Base-by-base conservation (phyloP, 2,329 filamentous ascomycete species). In the Alternaria tenuissima region DNA sequence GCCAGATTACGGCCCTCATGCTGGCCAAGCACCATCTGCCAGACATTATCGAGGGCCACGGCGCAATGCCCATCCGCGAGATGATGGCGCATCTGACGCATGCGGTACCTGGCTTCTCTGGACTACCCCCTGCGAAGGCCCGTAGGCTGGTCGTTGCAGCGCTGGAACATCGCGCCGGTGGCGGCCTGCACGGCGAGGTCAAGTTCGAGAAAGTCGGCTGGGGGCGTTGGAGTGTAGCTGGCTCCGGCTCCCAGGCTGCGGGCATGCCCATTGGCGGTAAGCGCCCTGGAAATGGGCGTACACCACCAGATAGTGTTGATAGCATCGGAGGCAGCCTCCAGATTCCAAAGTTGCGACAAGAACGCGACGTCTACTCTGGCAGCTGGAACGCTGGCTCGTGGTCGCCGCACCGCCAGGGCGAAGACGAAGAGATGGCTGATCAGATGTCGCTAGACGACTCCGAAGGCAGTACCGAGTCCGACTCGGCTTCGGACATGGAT, bases 131-230 rank as follows among this genome's bases (percentile, higher is more conserved):
- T 55, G 90, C 92, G 60, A 97, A 97, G 83, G 94, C 95, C 44
- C 88, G 95, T 71, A 88, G 94, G 78, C 83, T 98, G 60, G 93
- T 98, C 5, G 94, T 97, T n/a, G 91, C 90, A 60, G 94, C 94
- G 61, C 82, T 98, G 67, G 94, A 98, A 81, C 91, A 91, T 70
- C 90, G 91, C 70, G 83, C 83, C n/a, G 84, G 81, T 47, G 85
- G 84, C 56, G 85, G 84, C 48, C 76, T 86, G 62, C 84, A 89
- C 63, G 89, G 89, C 67, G 89, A 92, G 69, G 89, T 95, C 71
- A 86, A 90, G 75, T 98, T 96, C 76, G 91, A 96, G 79, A 98
- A 98, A 84, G 93, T 97, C 60, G 94, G 94, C 74, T 98, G 94
- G 94, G 95, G 95, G 61, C 89, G 93, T 67, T 99, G 94, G 94